phyloP scores from a whole-genome alignment of 495 filamentous ascomycete species.

The Penicillium flavigenum region DNA sequence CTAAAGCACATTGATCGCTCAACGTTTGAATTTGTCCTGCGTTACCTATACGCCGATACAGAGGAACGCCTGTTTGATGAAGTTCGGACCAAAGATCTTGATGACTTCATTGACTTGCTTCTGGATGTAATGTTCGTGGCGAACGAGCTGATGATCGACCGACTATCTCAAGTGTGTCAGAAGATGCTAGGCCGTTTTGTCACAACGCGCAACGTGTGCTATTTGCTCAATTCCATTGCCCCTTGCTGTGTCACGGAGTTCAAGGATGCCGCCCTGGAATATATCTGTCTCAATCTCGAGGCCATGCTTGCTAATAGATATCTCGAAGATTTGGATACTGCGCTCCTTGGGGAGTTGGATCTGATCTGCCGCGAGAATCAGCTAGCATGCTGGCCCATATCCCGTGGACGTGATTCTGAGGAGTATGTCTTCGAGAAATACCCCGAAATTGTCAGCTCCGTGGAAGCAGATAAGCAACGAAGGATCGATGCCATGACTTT shows the following conservation, averaged over 20 bases:
- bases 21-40: constrained; percentile 76
- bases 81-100: constrained; percentile 65
- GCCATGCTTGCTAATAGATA: constrained; percentile 42
- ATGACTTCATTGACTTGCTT: constrained; percentile 83
- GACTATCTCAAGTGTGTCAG: constrained; percentile 87
- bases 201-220: constrained; percentile 80
- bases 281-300: constrained; percentile 58
- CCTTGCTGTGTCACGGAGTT: constrained; percentile 81
- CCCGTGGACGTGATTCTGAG: constrained; percentile 70
- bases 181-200: constrained; percentile 83
- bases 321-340: constrained; percentile 82
- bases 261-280: constrained; percentile 85
- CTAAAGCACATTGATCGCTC: constrained; percentile 72
- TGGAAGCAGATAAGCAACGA: constrained; percentile 53
- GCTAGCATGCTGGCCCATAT: constrained; percentile 67
- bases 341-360: constrained; percentile 76
- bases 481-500: constrained; percentile 61
- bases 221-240: constrained; percentile 77
- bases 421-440: constrained; percentile 67
- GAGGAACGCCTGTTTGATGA: constrained; percentile 81
- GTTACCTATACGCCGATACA: constrained; percentile 79
- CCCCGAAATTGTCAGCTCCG: constrained; percentile 56
- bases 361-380: constrained; percentile 79
- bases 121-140: constrained; percentile 88
- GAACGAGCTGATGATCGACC: constrained; percentile 93